Conservation (phyloP, 1,284 basidiomycete genomes). For the Leccinum huronense region DNA sequence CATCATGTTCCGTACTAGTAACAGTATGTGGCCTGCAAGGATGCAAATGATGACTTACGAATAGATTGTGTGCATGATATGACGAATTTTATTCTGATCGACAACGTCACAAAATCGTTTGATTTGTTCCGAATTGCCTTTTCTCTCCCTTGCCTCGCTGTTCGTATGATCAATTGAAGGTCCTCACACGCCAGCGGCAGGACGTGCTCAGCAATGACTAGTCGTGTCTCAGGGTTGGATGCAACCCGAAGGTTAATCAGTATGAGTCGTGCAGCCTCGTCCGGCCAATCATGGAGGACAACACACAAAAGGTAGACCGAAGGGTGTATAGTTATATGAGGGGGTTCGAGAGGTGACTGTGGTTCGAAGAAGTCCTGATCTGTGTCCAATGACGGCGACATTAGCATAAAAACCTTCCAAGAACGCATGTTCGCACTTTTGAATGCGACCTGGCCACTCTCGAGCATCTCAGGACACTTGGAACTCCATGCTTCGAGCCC, state of each 20-base stretch:
- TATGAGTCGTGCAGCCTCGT: slow-evolving; percentile 54
- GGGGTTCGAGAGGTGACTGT: slow-evolving; percentile 44
- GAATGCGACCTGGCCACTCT: slow-evolving; percentile 55
- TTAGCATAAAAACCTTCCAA: slow-evolving; percentile 1
- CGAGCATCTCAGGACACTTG: slow-evolving; percentile 59
- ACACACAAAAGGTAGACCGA: slow-evolving; percentile 68
- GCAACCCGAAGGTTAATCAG: slow-evolving; percentile 52
- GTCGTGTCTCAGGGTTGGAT: slow-evolving; percentile 49
- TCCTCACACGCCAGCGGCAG: slow-evolving; percentile 60
- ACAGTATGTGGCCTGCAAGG: too few species aligned
- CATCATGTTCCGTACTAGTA: too few species aligned
- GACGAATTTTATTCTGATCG: too few species aligned
- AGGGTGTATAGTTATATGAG: slow-evolving; percentile 40
- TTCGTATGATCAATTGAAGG: slow-evolving; percentile 26
- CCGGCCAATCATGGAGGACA: slow-evolving; percentile 74
- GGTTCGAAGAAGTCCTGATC: slow-evolving; percentile 72
- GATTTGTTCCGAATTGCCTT: slow-evolving; percentile 16
- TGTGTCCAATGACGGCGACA: slow-evolving; percentile 20
- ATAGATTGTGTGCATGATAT: too few species aligned
- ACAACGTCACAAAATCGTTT: too few species aligned
- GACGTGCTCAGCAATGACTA: slow-evolving; percentile 68
- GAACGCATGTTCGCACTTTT: slow-evolving; percentile 42
- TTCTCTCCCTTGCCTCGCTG: slow-evolving; percentile 1
- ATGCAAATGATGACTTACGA: too few species aligned
- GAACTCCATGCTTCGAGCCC: slow-evolving; percentile 62